A percentile compares a stretch with the other conserved stretches of the same genome.
Evolutionary conservation across 495 filamentous ascomycete genomes (phyloP).

Genomic region (Penicillium maclennaniae): DNA sequence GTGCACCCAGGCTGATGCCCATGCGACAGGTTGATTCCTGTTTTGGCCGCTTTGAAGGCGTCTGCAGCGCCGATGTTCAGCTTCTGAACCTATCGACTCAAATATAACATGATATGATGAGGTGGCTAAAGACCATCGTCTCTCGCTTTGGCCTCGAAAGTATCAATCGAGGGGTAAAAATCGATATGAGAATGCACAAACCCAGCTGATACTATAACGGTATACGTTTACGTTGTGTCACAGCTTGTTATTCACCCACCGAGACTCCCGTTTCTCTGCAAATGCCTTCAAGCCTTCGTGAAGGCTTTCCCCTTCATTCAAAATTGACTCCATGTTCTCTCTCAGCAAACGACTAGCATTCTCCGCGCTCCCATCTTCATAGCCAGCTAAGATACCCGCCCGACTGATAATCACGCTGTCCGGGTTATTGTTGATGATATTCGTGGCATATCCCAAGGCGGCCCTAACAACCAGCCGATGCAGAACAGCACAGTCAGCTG

Average conservation of each 20-base stretch:
- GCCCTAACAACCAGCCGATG: constrained; percentile 31
- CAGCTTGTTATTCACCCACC: constrained; percentile 68
- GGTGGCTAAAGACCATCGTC: too few species aligned
- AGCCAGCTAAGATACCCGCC: constrained; percentile 57
- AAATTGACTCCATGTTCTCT: constrained; percentile 40
- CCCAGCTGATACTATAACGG: too few species aligned
- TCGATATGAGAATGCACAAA: too few species aligned
- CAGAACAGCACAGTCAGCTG: constrained; percentile 18
- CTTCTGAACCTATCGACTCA: too few species aligned
- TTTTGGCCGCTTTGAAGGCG: too few species aligned
- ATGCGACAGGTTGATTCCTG: too few species aligned
- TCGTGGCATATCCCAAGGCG: constrained; percentile 42
- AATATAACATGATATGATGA: too few species aligned
- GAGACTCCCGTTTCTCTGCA: constrained; percentile 65
- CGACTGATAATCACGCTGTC: constrained; percentile 62
- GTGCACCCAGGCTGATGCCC: too few species aligned
- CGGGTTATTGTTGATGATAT: constrained; percentile 49
- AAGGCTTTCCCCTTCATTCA: constrained; percentile 65
- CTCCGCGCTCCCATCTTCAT: constrained; percentile 59
- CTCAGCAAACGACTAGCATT: constrained; percentile 34
- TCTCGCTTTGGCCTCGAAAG: too few species aligned
- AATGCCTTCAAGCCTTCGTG: constrained; percentile 68
- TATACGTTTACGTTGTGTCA: constrained; percentile 21
- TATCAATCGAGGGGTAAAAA: too few species aligned
- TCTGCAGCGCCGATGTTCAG: too few species aligned